These are phyloP conservation scores for Mortierella claussenii DNA, from an alignment of 192 early-diverging fungal species.

Conservation along the genomic window DNA sequence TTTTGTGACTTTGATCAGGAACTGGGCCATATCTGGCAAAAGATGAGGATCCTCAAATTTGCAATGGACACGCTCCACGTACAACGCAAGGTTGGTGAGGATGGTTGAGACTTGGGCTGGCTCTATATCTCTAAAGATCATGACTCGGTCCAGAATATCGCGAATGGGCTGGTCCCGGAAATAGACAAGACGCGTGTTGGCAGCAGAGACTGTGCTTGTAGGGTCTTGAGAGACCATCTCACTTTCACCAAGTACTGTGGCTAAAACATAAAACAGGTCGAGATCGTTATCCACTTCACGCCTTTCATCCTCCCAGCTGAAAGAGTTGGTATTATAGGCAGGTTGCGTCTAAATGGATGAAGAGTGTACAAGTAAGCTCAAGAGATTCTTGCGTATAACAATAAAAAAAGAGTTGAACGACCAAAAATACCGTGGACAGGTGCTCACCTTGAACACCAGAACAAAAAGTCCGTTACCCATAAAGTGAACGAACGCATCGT, in stretches of 20 bases:
- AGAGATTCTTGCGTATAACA: too few relatives aligned
- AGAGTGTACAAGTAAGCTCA: too few relatives aligned
- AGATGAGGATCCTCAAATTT: conserved; percentile 58
- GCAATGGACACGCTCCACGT: conserved; percentile 64
- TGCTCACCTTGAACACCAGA: conserved; percentile 69
- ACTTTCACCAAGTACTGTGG: conserved; percentile 58
- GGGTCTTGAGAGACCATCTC: conserved; percentile 60
- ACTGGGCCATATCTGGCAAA: conserved; percentile 51
- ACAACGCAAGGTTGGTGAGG: conserved; percentile 61
- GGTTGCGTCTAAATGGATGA: conserved; percentile 27
- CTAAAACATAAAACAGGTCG: conserved; percentile 65
- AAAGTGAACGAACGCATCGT: conserved; percentile 63
- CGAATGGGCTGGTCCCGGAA: conserved; percentile 66
- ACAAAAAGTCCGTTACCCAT: conserved; percentile 70
- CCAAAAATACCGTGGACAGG: too few relatives aligned
- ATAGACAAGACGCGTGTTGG: conserved; percentile 39
- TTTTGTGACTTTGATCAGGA: conserved; percentile 54
- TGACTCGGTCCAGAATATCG: conserved; percentile 63
- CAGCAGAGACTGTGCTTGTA: background rate
- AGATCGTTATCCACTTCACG: conserved; percentile 56
- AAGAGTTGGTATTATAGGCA: background rate
- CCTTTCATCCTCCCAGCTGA: conserved; percentile 53
- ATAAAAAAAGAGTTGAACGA: too few relatives aligned
- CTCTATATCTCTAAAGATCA: conserved; percentile 55
- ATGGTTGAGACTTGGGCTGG: conserved; percentile 61